Evolutionary conservation across 768 basidiomycete species (phyloP).

Genomic region (Galerina marginata): DNA sequence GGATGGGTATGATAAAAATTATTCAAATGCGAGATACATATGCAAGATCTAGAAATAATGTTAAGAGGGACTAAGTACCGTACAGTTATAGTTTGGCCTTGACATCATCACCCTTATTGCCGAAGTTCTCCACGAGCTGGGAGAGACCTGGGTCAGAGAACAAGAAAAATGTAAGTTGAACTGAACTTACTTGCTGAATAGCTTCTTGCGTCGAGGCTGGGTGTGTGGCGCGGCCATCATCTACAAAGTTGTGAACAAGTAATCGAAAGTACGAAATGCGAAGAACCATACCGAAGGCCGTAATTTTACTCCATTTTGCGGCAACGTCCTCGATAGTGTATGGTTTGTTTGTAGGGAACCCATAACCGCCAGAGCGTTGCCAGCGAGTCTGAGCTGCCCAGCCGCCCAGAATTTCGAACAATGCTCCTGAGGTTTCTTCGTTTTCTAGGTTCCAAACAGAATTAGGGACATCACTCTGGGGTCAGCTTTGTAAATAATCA

Average conservation of each 20-base stretch:
- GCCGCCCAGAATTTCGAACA: constrained; percentile 90
- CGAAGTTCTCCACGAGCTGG: constrained; percentile 56
- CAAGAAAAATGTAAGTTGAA: background rate
- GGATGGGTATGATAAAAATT: constrained; percentile 6
- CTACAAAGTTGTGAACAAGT: constrained; percentile 37
- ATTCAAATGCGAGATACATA: constrained; percentile 8
- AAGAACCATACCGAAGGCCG: constrained; percentile 71
- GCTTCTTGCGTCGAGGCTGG: constrained; percentile 78
- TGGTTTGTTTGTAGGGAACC: constrained; percentile 80
- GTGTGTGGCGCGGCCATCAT: constrained; percentile 83
- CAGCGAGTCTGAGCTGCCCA: constrained; percentile 94
- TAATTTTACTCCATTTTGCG: constrained; percentile 82
- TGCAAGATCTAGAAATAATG: background rate
- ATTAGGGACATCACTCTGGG: background rate
- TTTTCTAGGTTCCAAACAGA: constrained; percentile 54
- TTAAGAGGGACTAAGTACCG: constrained; percentile 9
- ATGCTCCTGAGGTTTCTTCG: constrained; percentile 65
- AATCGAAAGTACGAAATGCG: background rate
- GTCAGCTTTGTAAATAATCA: constrained; percentile 24
- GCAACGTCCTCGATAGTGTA: constrained; percentile 83
- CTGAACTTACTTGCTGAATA: constrained; percentile 64
- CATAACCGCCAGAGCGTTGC: constrained; percentile 87
- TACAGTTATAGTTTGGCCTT: constrained; percentile 58
- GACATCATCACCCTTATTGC: constrained; percentile 46
- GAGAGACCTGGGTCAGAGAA: background rate